Percentiles rank a stretch among this genome's conserved stretches.
Conservation (phyloP, 2,329 filamentous ascomycete species). For the Aspergillus fructus region DNA sequence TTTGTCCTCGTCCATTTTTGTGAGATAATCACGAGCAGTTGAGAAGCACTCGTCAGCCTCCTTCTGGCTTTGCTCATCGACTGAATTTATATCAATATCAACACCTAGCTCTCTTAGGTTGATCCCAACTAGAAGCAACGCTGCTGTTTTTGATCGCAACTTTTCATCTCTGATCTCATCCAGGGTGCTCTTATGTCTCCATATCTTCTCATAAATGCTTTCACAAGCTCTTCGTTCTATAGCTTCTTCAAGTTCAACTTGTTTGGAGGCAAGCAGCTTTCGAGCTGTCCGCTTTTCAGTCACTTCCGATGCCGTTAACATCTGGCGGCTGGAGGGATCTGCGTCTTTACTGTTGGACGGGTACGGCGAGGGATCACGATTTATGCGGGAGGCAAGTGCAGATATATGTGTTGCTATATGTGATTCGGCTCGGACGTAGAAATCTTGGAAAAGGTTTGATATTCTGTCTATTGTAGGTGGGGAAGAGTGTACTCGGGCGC, state of each 20-base stretch:
- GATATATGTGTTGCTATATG: conserved; percentile 87
- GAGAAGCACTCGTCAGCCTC: conserved; percentile 73
- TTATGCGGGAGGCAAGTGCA: conserved; percentile 71
- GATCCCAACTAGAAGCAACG: conserved; percentile 86
- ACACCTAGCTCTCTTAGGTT: conserved; percentile 81
- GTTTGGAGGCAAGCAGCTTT: conserved; percentile 75
- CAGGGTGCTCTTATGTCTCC: conserved; percentile 84
- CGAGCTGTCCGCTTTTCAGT: conserved; percentile 75
- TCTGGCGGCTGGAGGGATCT: conserved; percentile 66
- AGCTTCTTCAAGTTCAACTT: conserved; percentile 77
- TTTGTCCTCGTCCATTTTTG: conserved; percentile 79
- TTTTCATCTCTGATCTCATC: conserved; percentile 96
- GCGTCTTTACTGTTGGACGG: conserved; percentile 49
- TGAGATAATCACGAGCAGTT: conserved; percentile 68
- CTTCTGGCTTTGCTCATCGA: conserved; percentile 59
- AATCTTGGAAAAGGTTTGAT: conserved; percentile 88
- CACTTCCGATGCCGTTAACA: conserved; percentile 87
- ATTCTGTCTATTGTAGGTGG: conserved; percentile 82
- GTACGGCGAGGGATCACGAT: conserved; percentile 63
- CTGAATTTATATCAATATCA: conserved; percentile 58
- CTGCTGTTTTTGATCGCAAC: conserved; percentile 88
- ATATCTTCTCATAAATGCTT: conserved; percentile 82
- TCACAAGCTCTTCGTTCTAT: conserved; percentile 85
- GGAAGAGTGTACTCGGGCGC: conserved; percentile 78
- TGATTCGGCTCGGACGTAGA: conserved; percentile 76